These are phyloP conservation scores for Calonectria pauciramosa DNA, from an alignment of 2,329 filamentous ascomycete species.

Conservation along the genomic window DNA sequence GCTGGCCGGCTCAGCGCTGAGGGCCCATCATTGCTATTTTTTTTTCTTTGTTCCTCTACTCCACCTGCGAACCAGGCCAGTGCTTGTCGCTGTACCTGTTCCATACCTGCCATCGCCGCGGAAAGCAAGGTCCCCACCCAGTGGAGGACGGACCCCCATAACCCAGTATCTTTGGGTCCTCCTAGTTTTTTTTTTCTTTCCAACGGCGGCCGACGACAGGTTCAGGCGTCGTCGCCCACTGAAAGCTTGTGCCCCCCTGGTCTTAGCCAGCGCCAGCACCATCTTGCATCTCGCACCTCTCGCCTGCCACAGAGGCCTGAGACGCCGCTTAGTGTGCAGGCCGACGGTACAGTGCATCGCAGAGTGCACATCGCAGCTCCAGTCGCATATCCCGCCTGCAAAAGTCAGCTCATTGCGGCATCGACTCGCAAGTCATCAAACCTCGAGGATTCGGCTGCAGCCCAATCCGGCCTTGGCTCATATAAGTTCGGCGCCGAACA, in stretches of 20 bases:
- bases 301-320: neutral
- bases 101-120: slow-evolving; percentile 3
- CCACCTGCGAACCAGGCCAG: slow-evolving; percentile 17
- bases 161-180: neutral
- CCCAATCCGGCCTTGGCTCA: neutral
- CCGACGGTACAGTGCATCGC: neutral
- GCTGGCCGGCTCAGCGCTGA: slow-evolving; percentile 34
- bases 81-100: slow-evolving; percentile 12
- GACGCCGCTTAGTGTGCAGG: neutral
- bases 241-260: slow-evolving; percentile 20
- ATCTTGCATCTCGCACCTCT: slow-evolving; percentile 5
- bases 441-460: neutral
- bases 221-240: slow-evolving; percentile 22
- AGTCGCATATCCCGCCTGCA: slow-evolving; percentile 15
- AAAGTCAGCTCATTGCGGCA: slow-evolving; percentile 18
- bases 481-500: neutral
- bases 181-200: slow-evolving; percentile 16
- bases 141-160: neutral
- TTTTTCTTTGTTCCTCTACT: slow-evolving; percentile 30
- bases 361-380: neutral
- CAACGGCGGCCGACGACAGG: slow-evolving; percentile 18
- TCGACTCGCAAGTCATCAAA: neutral
- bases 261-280: neutral
- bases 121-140: slow-evolving; percentile 14
- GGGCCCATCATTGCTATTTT: slow-evolving; percentile 28